Conservation (phyloP, 2,329 filamentous ascomycete genomes). For the Thelonectria olida region DNA sequence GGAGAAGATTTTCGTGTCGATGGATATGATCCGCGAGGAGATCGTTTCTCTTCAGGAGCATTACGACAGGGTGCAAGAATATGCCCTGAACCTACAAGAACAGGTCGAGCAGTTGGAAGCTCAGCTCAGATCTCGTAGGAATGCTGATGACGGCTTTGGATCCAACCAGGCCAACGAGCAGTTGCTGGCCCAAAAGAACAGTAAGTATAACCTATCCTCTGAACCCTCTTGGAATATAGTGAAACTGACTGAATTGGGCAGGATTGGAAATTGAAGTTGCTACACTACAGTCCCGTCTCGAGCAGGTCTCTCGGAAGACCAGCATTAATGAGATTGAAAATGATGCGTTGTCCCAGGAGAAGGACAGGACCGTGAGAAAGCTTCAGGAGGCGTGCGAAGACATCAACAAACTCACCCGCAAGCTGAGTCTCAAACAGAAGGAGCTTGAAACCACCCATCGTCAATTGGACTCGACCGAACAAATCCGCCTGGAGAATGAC, state of each 20-base stretch:
- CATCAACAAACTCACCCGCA: constrained; percentile 59
- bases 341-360: constrained; percentile 69
- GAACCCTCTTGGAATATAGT: background rate
- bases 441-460: constrained; percentile 54
- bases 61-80: constrained; percentile 63
- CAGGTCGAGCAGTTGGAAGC: constrained; percentile 61
- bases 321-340: constrained; percentile 71
- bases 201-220: constrained; percentile 52
- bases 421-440: constrained; percentile 52
- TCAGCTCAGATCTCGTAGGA: constrained; percentile 57
- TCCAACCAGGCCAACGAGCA: constrained; percentile 57
- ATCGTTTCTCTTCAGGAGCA: constrained; percentile 65
- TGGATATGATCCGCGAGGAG: constrained; percentile 70
- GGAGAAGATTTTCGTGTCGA: constrained; percentile 66
- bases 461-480: constrained; percentile 52
- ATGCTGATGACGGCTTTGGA: constrained; percentile 51
- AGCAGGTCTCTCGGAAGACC: constrained; percentile 69
- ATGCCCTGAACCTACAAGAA: constrained; percentile 62
- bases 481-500: constrained; percentile 50
- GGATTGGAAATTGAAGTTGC: constrained; percentile 69
- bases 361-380: constrained; percentile 71
- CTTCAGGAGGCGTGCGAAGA: constrained; percentile 69
- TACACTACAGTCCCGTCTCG: constrained; percentile 68
- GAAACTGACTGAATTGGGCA: constrained; percentile 35
- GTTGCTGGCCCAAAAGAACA: constrained; percentile 61